Evolutionary conservation across 1,139 yeast species (phyloP).

Genomic region (Candida sanyaensis): DNA sequence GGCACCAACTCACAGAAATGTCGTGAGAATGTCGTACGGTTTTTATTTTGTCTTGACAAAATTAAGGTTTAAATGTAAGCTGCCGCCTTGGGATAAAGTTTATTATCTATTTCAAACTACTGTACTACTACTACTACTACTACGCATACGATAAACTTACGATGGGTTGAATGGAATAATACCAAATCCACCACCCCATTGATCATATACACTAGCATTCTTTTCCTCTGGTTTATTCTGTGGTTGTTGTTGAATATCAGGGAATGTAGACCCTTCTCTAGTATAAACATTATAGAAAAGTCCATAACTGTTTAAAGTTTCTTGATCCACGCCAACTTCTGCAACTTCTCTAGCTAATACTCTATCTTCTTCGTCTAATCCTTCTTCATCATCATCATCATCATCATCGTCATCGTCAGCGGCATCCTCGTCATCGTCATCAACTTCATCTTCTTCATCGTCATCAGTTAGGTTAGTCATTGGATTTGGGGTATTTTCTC

Average conservation of each 20-base stretch:
- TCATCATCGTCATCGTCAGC: no score
- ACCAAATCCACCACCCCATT: constrained; percentile 28
- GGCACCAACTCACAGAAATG: constrained; percentile 1
- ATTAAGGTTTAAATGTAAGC: no score
- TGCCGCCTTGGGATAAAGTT: no score
- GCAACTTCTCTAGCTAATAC: constrained; percentile 19
- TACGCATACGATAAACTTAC: constrained; percentile 10
- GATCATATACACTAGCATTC: constrained; percentile 17
- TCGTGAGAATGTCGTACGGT: neutral
- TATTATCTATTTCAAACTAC: no score
- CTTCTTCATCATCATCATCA: constrained; percentile 10
- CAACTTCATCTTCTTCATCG: constrained; percentile 8
- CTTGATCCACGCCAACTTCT: constrained; percentile 35
- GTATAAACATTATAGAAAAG: constrained; percentile 38
- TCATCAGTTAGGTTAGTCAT: neutral
- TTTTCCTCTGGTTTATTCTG: constrained; percentile 7
- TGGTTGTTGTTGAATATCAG: constrained; percentile 19
- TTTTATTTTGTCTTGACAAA: neutral
- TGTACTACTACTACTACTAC: no score
- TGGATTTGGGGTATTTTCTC: constrained; percentile 7
- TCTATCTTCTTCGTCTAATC: constrained; percentile 15
- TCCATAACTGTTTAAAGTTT: constrained; percentile 34
- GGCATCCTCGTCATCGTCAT: constrained; percentile 6
- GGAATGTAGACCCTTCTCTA: constrained; percentile 33
- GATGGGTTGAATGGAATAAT: constrained; percentile 42